Evolutionary conservation across 1,139 yeast species (phyloP), one percentile per base, ranked within the genome.

Genomic region (Saccharomyces hybrid): DNA sequence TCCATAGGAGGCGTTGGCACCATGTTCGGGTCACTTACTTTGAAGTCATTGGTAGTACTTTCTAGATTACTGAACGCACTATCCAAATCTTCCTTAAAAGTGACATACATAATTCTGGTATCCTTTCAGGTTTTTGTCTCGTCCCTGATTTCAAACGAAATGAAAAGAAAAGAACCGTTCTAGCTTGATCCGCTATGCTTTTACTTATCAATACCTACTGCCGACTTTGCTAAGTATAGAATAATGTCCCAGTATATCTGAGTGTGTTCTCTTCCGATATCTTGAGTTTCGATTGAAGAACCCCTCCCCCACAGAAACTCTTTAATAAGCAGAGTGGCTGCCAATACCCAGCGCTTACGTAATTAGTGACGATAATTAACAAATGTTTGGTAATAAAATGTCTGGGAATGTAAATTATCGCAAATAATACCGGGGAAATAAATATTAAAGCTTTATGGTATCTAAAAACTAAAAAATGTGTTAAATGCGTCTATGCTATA

Each of bases 1-100:
- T 59, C 73, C 54, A 62, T 66, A 57, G 59, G 73, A 70, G 60
- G 72, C 74, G 56, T 52, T 25, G 51, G 53, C 48, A 50, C 42
- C 13, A 38, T 47, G 48, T 44, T 32, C 1, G 38, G 38, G 38
- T 32, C 38, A 13, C 38, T 5, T n/a, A 32, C 38, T 13, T 32
- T 32, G 1, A 32, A 32, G 20, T 32, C 38, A 32, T 32, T 11
- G 38, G 6, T n/a, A 3, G 38, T 11, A 32, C 38, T 32, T 32
- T 32, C 38, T 32, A 32, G 38, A 32, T 32, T 32, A 32, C 38
- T 13, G 38, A 32, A 32, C 38, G 38, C 14, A 1, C 4, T 13
- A 32, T 32, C 38, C 20, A 32, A 32, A 32, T 11, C 38, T 32
- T 32, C 4, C n/a, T 1, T 32, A 32, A 32, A 32, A 32, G 38